A percentile compares a stretch with the other conserved stretches of the same genome.
Conservation (phyloP, 2,329 filamentous ascomycete species). For the Akanthomyces muscarius region DNA sequence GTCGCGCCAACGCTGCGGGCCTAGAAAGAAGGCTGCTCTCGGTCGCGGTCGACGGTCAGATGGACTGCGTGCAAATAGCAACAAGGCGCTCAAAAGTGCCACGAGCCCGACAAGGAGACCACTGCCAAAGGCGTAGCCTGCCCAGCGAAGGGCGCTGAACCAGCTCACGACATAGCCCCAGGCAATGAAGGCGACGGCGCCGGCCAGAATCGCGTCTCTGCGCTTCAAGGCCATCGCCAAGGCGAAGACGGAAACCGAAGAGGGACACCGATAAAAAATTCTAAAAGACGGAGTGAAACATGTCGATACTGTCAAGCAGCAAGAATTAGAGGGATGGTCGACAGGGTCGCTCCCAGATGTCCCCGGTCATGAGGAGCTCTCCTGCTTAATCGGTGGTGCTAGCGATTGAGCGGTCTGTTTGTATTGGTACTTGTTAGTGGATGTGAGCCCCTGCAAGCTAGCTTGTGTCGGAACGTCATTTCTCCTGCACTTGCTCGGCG, state of each 20-base stretch:
- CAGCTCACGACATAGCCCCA: conserved; percentile 85
- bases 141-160: conserved; percentile 77
- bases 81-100: conserved; percentile 24
- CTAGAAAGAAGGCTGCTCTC: conserved; percentile 56
- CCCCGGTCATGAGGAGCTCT: conserved; percentile 8
- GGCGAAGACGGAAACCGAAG: conserved; percentile 20
- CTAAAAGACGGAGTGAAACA: neutral
- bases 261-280: neutral
- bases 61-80: conserved; percentile 57
- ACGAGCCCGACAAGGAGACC: conserved; percentile 61
- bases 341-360: neutral
- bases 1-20: conserved; percentile 60
- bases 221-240: conserved; percentile 65
- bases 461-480: conserved; percentile 1
- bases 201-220: conserved; percentile 66
- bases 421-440: conserved; percentile 2
- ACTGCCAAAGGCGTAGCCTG: conserved; percentile 75
- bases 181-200: conserved; percentile 69
- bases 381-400: conserved; percentile 2
- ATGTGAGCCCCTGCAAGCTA: conserved; percentile 1
- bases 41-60: conserved; percentile 38
- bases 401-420: conserved; percentile 12
- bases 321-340: neutral
- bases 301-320: neutral
- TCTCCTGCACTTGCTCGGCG: neutral